These are phyloP conservation scores for Apiotrichum sp. DNA, from an alignment of 1,284 basidiomycete genomes.

Conservation along the genomic window DNA sequence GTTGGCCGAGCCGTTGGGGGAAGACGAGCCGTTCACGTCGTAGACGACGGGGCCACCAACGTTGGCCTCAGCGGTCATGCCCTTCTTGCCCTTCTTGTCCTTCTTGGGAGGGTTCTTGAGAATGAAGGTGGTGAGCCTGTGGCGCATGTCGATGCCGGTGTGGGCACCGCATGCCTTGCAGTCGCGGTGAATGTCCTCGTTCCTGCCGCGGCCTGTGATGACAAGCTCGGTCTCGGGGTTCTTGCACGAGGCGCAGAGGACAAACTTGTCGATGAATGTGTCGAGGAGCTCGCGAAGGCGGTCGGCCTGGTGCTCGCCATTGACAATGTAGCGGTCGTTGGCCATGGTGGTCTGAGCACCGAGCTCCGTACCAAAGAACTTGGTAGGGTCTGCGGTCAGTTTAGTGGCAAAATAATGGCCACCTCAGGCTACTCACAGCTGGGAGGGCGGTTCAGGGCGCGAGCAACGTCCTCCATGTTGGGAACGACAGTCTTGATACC, in stretches of 20 bases:
- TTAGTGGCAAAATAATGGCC: too few relatives aligned
- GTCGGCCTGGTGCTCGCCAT: conserved; percentile 87
- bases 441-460: conserved; percentile 89
- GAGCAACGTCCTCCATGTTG: conserved; percentile 97
- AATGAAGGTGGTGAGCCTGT: conserved; percentile 95
- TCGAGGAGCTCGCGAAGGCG: conserved; percentile 95
- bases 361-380: conserved; percentile 98
- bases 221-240: conserved; percentile 98
- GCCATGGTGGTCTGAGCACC: conserved; percentile 96
- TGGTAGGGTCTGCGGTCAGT: conserved; percentile 70
- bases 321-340: conserved; percentile 97
- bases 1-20: conserved; percentile 24
- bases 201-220: conserved; percentile 62
- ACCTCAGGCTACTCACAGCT: conserved; percentile 60
- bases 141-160: conserved; percentile 89
- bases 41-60: conserved; percentile 42
- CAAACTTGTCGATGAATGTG: conserved; percentile 95
- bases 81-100: conserved; percentile 55
- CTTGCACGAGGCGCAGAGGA: conserved; percentile 96
- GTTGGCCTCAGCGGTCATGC: conserved; percentile 45
- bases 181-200: conserved; percentile 85
- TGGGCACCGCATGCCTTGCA: conserved; percentile 98
- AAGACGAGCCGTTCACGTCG: conserved; percentile 27
- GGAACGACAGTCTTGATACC: conserved; percentile 98
- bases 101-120: conserved; percentile 85